Evolutionary conservation across 2,329 filamentous ascomycete species (phyloP), one percentile per base, ranked within the genome.

Genomic region (Colletotrichum magnum): DNA sequence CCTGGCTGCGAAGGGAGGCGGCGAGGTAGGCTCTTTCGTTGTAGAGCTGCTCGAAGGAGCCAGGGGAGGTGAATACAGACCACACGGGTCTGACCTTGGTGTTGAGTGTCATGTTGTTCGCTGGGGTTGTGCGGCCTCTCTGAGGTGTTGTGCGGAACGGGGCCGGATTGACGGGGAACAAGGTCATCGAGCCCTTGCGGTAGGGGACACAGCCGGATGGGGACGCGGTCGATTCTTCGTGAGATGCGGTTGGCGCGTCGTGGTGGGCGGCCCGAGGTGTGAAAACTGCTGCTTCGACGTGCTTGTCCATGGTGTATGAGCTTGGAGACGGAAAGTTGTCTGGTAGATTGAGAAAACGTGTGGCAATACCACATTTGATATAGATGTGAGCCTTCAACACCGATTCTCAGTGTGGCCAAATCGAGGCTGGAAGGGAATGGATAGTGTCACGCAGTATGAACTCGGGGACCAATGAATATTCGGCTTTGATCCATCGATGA

Each of bases 1-100:
- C 81, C 59, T 86, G 82, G 5, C 77, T 73, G 26, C 84, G 80
- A 0, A 89, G 79, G 10, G 75, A 76, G 18, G 76, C 69, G 1
- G 80, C 65, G 18, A 89, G 81, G 67, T 88, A 87, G 6, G 81
- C 75, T 13, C 81, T 79, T 72, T 90, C 87, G 4, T 76, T 75
- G 61, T 82, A 79, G 4, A 88, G 77, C 5, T 82, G 80, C 18
- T 82, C 78, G 57, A 84, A 79, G 0, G 82, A 74, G 1, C 83
- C 79, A 2, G 80, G 81, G 3, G 79, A 75, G 52, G 83, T 75
- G 64, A 79, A 72, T 16, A 77, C 60, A 12, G 74, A 65, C 50
- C 73, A 69, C 9, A 63, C 66, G n/a, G 59, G 70, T 24, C 58
- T 48, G 3, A 58, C 54, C 9, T 57, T 59, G 15, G 58, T 64